Conservation (phyloP, 1,284 basidiomycete species). For the Sporisorium iseilematis-ciliati region DNA sequence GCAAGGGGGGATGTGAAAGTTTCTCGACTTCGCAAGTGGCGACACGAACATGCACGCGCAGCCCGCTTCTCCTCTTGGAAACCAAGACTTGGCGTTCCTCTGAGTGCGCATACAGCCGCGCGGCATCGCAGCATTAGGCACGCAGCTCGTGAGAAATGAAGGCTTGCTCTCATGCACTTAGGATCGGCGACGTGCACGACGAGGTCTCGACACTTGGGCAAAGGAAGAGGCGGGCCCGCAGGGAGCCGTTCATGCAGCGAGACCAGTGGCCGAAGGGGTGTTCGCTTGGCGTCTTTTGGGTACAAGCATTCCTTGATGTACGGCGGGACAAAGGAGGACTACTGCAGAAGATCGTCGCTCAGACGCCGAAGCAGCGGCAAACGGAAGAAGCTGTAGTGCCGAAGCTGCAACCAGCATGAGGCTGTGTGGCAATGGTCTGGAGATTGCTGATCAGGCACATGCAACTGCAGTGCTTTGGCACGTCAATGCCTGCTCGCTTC, state of each 20-base stretch:
- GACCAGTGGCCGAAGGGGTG: conserved; percentile 3
- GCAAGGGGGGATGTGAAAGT: too few species aligned
- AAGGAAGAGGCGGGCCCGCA: background rate
- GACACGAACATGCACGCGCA: background rate
- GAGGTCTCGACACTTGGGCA: too few species aligned
- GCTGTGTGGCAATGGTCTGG: background rate
- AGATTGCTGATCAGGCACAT: background rate
- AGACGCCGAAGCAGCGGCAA: conserved; percentile 1
- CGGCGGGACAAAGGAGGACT: background rate
- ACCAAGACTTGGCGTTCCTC: conserved; percentile 17
- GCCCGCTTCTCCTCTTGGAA: background rate
- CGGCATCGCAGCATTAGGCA: background rate
- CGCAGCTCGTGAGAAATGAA: conserved; percentile 5
- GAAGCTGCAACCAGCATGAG: background rate
- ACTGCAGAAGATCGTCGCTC: background rate
- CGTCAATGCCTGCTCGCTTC: conserved; percentile 1
- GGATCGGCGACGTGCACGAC: conserved; percentile 16
- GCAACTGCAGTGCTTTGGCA: background rate
- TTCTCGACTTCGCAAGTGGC: background rate
- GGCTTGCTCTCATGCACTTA: background rate
- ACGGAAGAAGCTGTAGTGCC: background rate
- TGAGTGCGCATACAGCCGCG: too few species aligned
- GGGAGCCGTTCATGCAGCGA: conserved; percentile 1
- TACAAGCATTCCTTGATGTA: background rate
- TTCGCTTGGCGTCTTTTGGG: conserved; percentile 9